A percentile compares a stretch with the other conserved stretches of the same genome.
Evolutionary conservation across 345 rosid genomes (phyloP).

Genomic region (Acer yangbiense): DNA sequence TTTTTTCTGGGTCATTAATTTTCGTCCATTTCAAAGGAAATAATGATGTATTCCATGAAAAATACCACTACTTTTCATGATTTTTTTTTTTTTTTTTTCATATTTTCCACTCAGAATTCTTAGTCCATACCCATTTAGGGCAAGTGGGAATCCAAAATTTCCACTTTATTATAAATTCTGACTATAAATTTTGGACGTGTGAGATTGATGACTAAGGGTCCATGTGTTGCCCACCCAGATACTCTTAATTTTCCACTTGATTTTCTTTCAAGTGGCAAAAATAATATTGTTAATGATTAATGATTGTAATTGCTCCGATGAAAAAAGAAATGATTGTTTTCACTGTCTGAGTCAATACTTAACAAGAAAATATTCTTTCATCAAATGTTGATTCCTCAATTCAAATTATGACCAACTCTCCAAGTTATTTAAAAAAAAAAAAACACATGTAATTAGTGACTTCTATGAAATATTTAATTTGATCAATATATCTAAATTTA

Average conservation of each 20-base stretch:
- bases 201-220: constrained; percentile 36
- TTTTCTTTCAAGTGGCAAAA: constrained; percentile 20
- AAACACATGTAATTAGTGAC: too few species aligned
- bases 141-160: constrained; percentile 40
- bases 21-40: constrained; percentile 18
- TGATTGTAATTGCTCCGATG: not conserved
- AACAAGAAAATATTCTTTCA: too few species aligned
- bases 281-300: not conserved
- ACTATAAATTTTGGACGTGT: constrained; percentile 17
- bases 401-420: too few species aligned
- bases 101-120: constrained; percentile 30
- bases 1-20: not conserved
- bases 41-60: constrained; percentile 29
- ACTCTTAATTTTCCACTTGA: not conserved
- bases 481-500: too few species aligned
- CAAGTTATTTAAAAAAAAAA: too few species aligned
- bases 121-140: constrained; percentile 74
- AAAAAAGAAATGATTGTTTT: too few species aligned
- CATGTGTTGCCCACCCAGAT: constrained; percentile 58
- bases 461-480: too few species aligned
- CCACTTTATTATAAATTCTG: constrained; percentile 11
- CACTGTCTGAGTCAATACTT: not conserved
- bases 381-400: not conserved
- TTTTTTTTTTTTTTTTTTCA: constrained; percentile 11
- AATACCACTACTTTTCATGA: constrained; percentile 1